Base-by-base conservation (phyloP, 768 basidiomycete species). In the Chalciporus pseudorubinellus region DNA sequence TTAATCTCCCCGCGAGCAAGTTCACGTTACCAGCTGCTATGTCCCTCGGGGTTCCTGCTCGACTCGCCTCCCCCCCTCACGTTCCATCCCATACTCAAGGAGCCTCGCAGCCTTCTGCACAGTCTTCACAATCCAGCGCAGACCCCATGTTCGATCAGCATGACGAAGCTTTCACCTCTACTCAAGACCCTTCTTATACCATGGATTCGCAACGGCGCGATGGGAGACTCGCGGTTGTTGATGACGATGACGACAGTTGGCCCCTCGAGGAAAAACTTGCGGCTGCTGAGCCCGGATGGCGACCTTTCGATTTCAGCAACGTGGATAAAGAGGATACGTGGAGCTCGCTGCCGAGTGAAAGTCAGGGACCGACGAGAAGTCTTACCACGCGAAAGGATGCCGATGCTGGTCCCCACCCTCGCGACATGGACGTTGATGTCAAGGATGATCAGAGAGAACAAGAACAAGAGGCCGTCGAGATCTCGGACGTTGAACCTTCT, bases 291-390 rank as follows among this genome's bases (percentile, higher is more conserved):
- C 77, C 69, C 49, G 71, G 77, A 52, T 89, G 88, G 88, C 79
- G 79, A 14, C 73, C 77, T 41, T 84, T 83, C 57, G 79, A 77
- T 24, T 69, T 72, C 44, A 75, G 68, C 49, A 64, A 67, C 20
- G 68, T 73, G 8, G 87, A 88, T 42, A 87, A 89, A 59, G 85
- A 81, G 55, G 77, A 83, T 68, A 87, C 87, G 16, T 89, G 88
- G 88, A 88, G 84, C 57, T 84, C 85, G 16, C 61, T 77, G 46
- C 84, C 82, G 19, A 83, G 83, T 14, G 75, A 81, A 55, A 84
- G 79, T 59, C 81, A 81, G 57, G 69, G 57, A 13, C 58, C 58
- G 10, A 69, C 66, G 7, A 56, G 66, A 45, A 64, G 40, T 20
- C 52, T 69, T 19, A 51, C 54, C 6, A 20, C 52, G 8, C 59